Base-by-base conservation (phyloP, 2,329 filamentous ascomycete genomes). In the Phaeosphaeria sp. region DNA sequence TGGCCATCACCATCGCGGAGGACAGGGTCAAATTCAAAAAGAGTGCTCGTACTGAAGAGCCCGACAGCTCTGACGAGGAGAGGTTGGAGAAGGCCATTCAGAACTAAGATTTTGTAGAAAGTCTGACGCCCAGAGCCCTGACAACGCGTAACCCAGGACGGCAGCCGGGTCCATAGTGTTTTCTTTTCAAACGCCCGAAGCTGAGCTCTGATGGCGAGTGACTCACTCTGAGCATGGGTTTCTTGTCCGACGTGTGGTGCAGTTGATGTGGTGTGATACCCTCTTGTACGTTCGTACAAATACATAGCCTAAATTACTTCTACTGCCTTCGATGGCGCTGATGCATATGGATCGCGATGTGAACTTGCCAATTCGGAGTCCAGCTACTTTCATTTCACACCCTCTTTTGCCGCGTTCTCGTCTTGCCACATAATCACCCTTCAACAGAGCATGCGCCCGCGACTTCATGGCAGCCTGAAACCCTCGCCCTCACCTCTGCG, bases 21-120 rank as follows among this genome's bases (percentile, higher is more conserved):
- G 68, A 72, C 21, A 64, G 67, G 33, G 71, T 70, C 0, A 65
- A 60, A 43, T 76, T 75, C 59, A 71, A 66, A 60, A 76, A 75
- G 69, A 71, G 63, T 25, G 54, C 48, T 2, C 65, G 60, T 15
- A 61, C 50, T 6, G 65, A 67, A 2, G 62, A 61, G 47, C 52
- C 54, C 6, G 68, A 72, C 13, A 66, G 59, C 18, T 70, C 73
- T 46, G 69, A 72, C n/a, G 70, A 74, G 39, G 66, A 64, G 52
- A 48, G 55, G 47, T 25, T 59, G 17, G 57, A 62, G 27, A 58
- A 53, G 30, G 22, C 58, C 18, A 52, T 49, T 6, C 59, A 62
- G n/a, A 47, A 51, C 23, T 46, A 46, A 43, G 46, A 17, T 22
- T 21, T 33, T 33, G 9, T 48, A 3, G 30, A 13, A 36, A 36